Percentiles rank a stretch among this genome's conserved stretches.
These are phyloP conservation scores for Astrothelium macrocarpum DNA, from an alignment of 495 filamentous ascomycete species.

Conservation along the genomic window DNA sequence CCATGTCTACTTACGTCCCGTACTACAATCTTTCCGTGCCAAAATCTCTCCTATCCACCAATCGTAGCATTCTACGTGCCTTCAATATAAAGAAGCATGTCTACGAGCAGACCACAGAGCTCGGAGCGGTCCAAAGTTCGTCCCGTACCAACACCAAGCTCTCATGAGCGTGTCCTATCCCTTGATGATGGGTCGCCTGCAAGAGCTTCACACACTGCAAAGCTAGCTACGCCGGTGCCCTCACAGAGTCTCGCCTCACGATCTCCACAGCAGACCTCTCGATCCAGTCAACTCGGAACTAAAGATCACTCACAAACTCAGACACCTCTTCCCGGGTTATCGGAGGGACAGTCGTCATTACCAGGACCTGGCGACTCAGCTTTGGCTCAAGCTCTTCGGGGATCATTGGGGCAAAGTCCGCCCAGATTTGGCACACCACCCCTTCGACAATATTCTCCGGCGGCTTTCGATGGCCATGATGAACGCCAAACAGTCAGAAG, in stretches of 20 bases:
- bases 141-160: conserved; percentile 2
- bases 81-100: background rate
- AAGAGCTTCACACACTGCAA: conserved; percentile 22
- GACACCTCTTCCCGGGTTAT: conserved; percentile 29
- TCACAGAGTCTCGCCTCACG: conserved; percentile 14
- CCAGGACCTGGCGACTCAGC: conserved; percentile 33
- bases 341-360: conserved; percentile 19
- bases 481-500: background rate
- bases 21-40: background rate
- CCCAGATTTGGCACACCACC: conserved; percentile 25
- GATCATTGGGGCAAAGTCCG: conserved; percentile 26
- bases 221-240: conserved; percentile 26
- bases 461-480: background rate
- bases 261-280: conserved; percentile 23
- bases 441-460: background rate
- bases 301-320: conserved; percentile 20
- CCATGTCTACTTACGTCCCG: background rate
- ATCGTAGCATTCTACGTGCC: background rate
- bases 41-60: background rate
- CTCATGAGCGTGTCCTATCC: background rate
- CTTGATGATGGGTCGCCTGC: conserved; percentile 11
- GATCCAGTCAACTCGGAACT: conserved; percentile 20
- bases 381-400: conserved; percentile 30
- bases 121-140: conserved; percentile 5
- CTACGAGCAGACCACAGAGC: background rate